These are phyloP conservation scores for Aechmea fasciata DNA, from an alignment of 176 grass and related monocot genomes.

Conservation along the genomic window DNA sequence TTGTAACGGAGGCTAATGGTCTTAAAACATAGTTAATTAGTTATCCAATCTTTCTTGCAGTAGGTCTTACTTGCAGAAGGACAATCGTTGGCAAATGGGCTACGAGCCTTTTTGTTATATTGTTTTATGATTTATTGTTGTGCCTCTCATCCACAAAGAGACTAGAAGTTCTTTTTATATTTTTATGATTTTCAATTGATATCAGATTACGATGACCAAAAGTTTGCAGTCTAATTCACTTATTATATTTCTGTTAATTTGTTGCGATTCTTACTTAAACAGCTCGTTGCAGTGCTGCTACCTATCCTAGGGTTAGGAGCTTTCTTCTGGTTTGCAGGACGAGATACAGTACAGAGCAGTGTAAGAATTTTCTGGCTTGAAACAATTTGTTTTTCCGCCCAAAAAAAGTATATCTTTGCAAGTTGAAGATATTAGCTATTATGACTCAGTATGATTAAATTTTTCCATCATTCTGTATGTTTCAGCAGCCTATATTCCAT, in stretches of 20 bases:
- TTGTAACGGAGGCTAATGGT: too few species aligned
- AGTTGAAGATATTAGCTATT: slow-evolving; percentile 1
- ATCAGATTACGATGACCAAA: too few species aligned
- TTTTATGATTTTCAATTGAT: too few species aligned
- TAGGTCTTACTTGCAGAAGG: too few species aligned
- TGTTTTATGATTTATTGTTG: too few species aligned
- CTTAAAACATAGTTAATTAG: too few species aligned
- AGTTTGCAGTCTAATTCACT: too few species aligned
- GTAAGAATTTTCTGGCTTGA: slow-evolving; percentile 35
- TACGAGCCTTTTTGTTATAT: too few species aligned
- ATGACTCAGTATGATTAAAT: not conserved
- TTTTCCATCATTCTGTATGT: not conserved
- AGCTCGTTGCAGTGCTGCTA: slow-evolving; percentile 66
- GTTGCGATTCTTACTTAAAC: not conserved
- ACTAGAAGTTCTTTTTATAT: too few species aligned
- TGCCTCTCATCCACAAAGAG: too few species aligned
- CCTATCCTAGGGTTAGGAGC: slow-evolving; percentile 68
- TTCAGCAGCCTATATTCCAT: not conserved
- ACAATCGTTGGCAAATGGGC: too few species aligned
- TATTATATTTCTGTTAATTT: slow-evolving; percentile 1
- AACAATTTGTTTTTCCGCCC: not conserved
- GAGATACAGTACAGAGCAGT: slow-evolving; percentile 64
- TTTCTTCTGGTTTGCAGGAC: slow-evolving; percentile 72
- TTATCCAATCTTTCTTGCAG: too few species aligned
- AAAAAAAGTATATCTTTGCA: not conserved